phyloP scores from a whole-genome alignment of 768 basidiomycete species.

The Leccinum subgranulosum region DNA sequence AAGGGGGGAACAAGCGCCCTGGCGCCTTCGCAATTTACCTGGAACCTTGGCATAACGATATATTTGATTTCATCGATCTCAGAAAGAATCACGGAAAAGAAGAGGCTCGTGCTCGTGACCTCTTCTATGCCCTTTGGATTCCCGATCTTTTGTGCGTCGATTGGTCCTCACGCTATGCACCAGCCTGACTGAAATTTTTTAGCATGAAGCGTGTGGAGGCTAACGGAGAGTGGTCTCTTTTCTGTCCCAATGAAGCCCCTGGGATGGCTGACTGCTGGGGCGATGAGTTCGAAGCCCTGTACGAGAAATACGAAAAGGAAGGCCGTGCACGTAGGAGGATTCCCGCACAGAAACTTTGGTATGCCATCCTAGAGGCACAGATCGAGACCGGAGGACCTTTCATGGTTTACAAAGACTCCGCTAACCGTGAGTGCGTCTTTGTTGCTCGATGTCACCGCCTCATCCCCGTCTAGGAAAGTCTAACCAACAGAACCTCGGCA shows the following conservation, averaged over 20 bases:
- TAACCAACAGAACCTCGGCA: slow-evolving; percentile 97
- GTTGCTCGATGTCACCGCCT: not conserved
- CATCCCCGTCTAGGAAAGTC: slow-evolving; percentile 69
- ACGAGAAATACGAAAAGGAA: slow-evolving; percentile 85
- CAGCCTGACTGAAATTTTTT: not conserved
- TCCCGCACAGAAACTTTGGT: slow-evolving; percentile 98
- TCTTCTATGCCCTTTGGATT: slow-evolving; percentile 99
- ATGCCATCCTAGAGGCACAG: slow-evolving; percentile 93
- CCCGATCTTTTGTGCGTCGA: slow-evolving; percentile 85
- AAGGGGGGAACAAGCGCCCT: slow-evolving; percentile 98
- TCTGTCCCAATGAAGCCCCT: slow-evolving; percentile 97
- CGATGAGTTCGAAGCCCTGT: slow-evolving; percentile 84
- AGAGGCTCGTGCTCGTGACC: slow-evolving; percentile 91
- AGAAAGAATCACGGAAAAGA: slow-evolving; percentile 99
- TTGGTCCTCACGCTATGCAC: not conserved
- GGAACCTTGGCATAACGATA: slow-evolving; percentile 97
- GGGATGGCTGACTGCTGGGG: slow-evolving; percentile 85
- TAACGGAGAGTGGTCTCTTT: slow-evolving; percentile 89
- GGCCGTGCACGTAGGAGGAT: slow-evolving; percentile 81
- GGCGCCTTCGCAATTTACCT: slow-evolving; percentile 98
- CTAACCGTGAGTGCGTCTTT: slow-evolving; percentile 62
- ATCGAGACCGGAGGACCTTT: slow-evolving; percentile 99
- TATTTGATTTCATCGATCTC: slow-evolving; percentile 97
- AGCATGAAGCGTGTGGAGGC: slow-evolving; percentile 97
- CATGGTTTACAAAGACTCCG: slow-evolving; percentile 98